Evolutionary conservation across 225 moss, liverwort and hornwort genomes (phyloP).

Genomic region (Bryum argenteum): DNA sequence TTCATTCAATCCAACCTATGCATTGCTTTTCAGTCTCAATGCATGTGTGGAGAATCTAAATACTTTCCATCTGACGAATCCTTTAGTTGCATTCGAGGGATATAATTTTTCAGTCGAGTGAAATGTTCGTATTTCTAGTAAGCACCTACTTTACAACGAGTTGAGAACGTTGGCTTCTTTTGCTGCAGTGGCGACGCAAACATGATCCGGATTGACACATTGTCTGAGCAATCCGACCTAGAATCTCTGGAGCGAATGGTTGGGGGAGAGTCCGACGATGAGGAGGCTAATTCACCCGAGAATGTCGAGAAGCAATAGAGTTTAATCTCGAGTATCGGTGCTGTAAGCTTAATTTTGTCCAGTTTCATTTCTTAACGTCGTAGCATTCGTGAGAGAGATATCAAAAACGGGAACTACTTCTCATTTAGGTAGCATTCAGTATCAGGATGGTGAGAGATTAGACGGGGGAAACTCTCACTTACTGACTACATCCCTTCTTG

Average conservation of each 20-base stretch:
- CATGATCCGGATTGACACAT: constrained; percentile 80
- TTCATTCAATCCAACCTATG: constrained; percentile 20
- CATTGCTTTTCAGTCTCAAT: constrained; percentile 12
- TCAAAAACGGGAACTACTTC: constrained; percentile 23
- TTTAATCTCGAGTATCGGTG: constrained; percentile 21
- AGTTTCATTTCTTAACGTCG: constrained; percentile 16
- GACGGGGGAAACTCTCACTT: constrained; percentile 7
- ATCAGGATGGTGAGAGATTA: constrained; percentile 20
- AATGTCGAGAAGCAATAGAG: constrained; percentile 34
- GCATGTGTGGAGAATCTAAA: constrained; percentile 18
- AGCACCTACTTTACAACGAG: background rate
- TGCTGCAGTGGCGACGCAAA: constrained; percentile 87
- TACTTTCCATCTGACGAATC: background rate
- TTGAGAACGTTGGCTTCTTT: constrained; percentile 26
- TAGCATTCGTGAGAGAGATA: constrained; percentile 23
- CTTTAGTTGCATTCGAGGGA: background rate
- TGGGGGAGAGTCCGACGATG: constrained; percentile 57
- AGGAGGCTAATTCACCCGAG: constrained; percentile 47
- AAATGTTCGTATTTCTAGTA: background rate
- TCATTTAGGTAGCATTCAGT: constrained; percentile 14
- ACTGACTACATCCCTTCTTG: constrained; percentile 15
- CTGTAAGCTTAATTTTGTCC: constrained; percentile 31
- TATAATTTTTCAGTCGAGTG: background rate
- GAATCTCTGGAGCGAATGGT: constrained; percentile 92
- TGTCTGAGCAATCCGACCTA: constrained; percentile 86